A percentile compares a stretch with the other conserved stretches of the same genome.
Conservation (phyloP, 768 basidiomycete genomes). For the Pisolithus microcarpus region DNA sequence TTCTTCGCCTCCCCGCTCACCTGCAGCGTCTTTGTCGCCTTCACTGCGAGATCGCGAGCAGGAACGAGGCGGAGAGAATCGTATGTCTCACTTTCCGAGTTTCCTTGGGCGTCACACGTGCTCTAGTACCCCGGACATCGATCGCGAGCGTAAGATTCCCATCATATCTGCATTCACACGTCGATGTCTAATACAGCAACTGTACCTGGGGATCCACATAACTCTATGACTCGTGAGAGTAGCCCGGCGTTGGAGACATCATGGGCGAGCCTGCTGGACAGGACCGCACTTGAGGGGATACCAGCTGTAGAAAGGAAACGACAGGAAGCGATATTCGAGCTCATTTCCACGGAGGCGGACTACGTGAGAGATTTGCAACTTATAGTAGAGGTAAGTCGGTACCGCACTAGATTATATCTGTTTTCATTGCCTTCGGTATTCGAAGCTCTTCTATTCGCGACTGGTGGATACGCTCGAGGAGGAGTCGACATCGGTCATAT, state of each 20-base stretch:
- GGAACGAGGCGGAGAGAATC: constrained; percentile 26
- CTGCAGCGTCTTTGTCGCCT: constrained; percentile 25
- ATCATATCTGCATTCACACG: constrained; percentile 58
- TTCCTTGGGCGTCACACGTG: constrained; percentile 48
- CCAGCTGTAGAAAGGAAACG: constrained; percentile 72
- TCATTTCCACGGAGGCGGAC: constrained; percentile 82
- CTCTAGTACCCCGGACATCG: constrained; percentile 43
- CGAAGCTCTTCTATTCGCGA: constrained; percentile 77
- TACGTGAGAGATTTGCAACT: constrained; percentile 91
- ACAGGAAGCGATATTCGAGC: constrained; percentile 95
- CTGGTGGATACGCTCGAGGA: constrained; percentile 64
- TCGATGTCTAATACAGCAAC: constrained; percentile 16
- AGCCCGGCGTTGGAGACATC: constrained; percentile 67
- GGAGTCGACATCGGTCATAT: constrained; percentile 76
- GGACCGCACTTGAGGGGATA: constrained; percentile 73
- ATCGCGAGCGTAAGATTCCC: constrained; percentile 40
- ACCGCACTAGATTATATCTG: not conserved
- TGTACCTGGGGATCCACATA: constrained; percentile 1
- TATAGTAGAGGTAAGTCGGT: constrained; percentile 67
- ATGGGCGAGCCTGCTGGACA: constrained; percentile 90
- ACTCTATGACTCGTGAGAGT: constrained; percentile 31
- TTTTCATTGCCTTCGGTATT: constrained; percentile 1
- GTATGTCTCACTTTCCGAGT: constrained; percentile 45
- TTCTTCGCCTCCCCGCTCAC: constrained; percentile 29
- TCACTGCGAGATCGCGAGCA: constrained; percentile 27